phyloP scores from a whole-genome alignment of 306 rosid species.

The Vicia faba region DNA sequence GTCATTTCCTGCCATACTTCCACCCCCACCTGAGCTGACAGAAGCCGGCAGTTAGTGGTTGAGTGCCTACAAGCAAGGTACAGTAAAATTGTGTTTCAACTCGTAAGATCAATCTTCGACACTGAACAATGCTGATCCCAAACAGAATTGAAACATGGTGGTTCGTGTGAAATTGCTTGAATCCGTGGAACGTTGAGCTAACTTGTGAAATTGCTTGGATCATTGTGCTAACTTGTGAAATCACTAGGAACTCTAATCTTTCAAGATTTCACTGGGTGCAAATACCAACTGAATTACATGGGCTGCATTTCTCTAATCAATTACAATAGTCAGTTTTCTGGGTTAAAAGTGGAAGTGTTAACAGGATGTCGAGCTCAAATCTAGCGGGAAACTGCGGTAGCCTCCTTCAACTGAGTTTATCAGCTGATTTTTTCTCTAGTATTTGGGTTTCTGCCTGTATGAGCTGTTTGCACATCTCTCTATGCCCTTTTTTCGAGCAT shows the following conservation, averaged over 20 bases:
- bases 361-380: neutral
- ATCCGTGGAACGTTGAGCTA: too few relatives aligned
- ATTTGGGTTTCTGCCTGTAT: neutral
- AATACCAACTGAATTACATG: neutral
- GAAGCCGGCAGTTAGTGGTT: neutral
- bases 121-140: neutral
- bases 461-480: neutral
- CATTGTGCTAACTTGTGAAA: neutral
- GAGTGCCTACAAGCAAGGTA: neutral
- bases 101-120: neutral
- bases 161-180: neutral
- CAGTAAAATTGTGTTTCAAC: neutral
- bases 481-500: neutral
- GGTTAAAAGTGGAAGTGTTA: neutral
- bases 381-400: neutral
- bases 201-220: neutral
- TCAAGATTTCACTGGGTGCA: neutral
- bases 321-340: neutral
- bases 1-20: neutral
- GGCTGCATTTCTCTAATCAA: neutral
- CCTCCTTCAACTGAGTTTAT: slow-evolving; percentile 3
- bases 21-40: neutral
- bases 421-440: neutral
- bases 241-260: neutral
- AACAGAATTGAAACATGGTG: neutral